Evolutionary conservation across 768 basidiomycete genomes (phyloP), one percentile per base, ranked within the genome.

Genomic region (Pholiota molesta): DNA sequence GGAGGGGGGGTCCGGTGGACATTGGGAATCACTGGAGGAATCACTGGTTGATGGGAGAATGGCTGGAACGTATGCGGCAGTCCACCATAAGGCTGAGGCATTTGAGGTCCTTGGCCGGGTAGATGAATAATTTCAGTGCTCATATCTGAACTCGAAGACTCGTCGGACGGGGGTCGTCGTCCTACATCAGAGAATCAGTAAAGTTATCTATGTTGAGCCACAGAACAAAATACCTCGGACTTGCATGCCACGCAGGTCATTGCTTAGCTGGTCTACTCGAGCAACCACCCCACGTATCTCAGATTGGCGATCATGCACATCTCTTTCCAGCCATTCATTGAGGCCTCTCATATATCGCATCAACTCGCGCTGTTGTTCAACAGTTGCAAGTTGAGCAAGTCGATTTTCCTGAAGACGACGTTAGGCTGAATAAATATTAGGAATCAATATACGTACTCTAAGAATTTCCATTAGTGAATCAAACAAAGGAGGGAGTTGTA

Each of bases 321-420:
- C 93, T 35, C 87, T 83, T 59, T 82, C 87, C 16, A 95, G 76
- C 93, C 93, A 95, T 35, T 85, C 82, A 64, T 94, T 95, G 33
- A 94, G 76, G 1, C 80, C 83, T 52, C 83, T 70, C 84, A 95
- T 88, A 66, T 95, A 94, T 56, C 89, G 78, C 84, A 91, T 91
- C 55, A 92, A 76, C 70, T 91, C 90, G 40, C 90, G 82, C 65
- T 91, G 91, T 68, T 94, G 91, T 52, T 90, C 88, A 14, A 92
- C 83, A 28, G 89, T 89, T 0, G 90, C 91, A 19, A 86, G 73
- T 71, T 91, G 89, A 0, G 89, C 89, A 5, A 85, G 73, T 3
- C 88, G 88, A 72, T 90, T 92, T 77, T 92, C 89, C 92, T 94
- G 65, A 3, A 51, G 51, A 54, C 56, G 66, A 62, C 54, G 65